Base-by-base conservation (phyloP, 2,329 filamentous ascomycete species). In the Penicillium sp. region DNA sequence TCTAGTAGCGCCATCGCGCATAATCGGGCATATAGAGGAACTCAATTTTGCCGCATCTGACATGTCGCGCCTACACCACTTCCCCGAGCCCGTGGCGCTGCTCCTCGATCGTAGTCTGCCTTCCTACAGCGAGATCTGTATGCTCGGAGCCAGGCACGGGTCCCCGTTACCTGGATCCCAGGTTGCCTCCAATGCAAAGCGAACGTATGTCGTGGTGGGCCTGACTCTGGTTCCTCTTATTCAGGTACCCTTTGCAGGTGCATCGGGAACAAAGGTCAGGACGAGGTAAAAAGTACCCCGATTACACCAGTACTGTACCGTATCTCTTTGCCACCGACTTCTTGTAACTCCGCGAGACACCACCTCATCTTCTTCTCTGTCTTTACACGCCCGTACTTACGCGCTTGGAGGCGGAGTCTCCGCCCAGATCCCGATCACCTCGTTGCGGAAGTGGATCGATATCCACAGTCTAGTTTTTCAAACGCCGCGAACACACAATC, bases 21-120 rank as follows among this genome's bases (percentile, higher is more conserved):
- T 51, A 48, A 46, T 42, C 24, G 24, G 41, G 46, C 41, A 48
- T 56, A 58, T 52, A 56, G 40, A 44, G 36, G 51, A 63, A 62
- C 51, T 63, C 57, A 62, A 63, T 56, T 58, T 56, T 40, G 57
- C 60, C 56, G 59, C 61, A 61, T 59, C 56, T 62, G 61, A 63
- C 50, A 62, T 41, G 44, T 63, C 57, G 50, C 41, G 35, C 11
- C 20, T 16, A 31, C 38, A 16, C 20, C 48, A 25, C 46, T 46
- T 54, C 45, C 48, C 49, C 48, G 51, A 52, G 50, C 47, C 54
- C 53, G 60, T 60, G 60, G 56, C 53, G 52, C 47, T 51, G 36
- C 28, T 41, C 41, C 44, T 55, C 50, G 43, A 50, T 49, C 51
- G 33, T 48, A 41, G 40, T 24, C 27, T 10, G 27, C 27, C 25